Evolutionary conservation across 2,329 filamentous ascomycete genomes (phyloP).

Genomic region (Botrytis fabae): DNA sequence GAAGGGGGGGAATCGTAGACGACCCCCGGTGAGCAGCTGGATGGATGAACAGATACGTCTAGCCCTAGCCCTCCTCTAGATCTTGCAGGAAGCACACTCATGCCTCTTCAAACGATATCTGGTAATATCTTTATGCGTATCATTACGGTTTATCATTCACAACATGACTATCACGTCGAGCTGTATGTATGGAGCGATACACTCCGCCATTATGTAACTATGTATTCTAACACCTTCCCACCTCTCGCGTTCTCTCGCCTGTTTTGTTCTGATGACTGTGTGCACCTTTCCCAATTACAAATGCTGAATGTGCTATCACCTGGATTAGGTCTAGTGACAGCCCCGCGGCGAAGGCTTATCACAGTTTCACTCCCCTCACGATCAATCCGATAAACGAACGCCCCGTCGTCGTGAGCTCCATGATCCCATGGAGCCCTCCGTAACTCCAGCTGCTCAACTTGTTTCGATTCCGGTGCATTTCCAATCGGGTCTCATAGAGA

Average conservation of each 20-base stretch:
- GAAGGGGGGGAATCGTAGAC: neutral
- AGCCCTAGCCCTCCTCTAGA: conserved; percentile 3
- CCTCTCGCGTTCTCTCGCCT: neutral
- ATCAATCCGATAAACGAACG: conserved; percentile 9
- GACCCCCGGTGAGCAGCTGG: neutral
- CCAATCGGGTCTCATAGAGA: neutral
- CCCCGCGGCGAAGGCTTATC: conserved; percentile 13
- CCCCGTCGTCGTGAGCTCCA: neutral
- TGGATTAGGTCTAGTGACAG: neutral
- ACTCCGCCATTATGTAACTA: neutral
- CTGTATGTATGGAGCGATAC: neutral
- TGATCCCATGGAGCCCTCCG: conserved; percentile 4
- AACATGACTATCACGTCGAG: neutral
- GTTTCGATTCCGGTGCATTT: neutral
- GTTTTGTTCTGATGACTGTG: neutral
- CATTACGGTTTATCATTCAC: neutral
- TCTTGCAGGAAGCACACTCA: no score
- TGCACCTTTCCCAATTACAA: conserved; percentile 5
- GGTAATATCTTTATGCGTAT: neutral
- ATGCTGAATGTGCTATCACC: neutral
- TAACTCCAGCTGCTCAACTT: conserved; percentile 5
- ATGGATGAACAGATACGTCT: neutral
- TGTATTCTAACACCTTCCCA: no score
- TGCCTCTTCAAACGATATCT: neutral
- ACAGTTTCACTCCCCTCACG: neutral